Conservation (phyloP, 192 early-diverging fungal species). For the Endogone sp. region DNA sequence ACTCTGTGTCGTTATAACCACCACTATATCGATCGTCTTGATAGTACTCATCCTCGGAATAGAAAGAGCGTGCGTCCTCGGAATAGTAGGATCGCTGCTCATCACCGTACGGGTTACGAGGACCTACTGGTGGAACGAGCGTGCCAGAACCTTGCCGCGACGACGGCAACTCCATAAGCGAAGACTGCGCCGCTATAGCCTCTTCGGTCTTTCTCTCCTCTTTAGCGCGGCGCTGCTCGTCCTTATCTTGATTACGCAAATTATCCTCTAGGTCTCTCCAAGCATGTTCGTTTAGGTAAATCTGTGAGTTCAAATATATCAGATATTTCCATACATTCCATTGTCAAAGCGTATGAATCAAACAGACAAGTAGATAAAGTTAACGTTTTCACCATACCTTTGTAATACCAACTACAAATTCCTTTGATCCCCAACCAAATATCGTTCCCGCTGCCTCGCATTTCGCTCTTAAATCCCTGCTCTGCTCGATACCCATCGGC, state of each 20-base stretch:
- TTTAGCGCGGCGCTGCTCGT: slow-evolving; percentile 47
- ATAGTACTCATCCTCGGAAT: slow-evolving; percentile 32
- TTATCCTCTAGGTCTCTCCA: slow-evolving; percentile 86
- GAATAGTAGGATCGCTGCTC: slow-evolving; percentile 25
- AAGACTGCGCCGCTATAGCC: neutral
- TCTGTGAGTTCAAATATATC: slow-evolving; percentile 38
- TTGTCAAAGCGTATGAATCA: too few species aligned
- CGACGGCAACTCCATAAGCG: neutral
- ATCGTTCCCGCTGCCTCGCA: slow-evolving; percentile 46
- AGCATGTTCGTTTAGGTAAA: slow-evolving; percentile 69
- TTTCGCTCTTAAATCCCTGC: slow-evolving; percentile 25
- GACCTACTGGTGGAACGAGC: slow-evolving; percentile 4
- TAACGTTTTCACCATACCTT: slow-evolving; percentile 25
- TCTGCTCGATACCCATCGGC: slow-evolving; percentile 28
- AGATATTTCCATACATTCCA: too few species aligned
- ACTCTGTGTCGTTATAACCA: slow-evolving; percentile 22
- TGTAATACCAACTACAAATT: slow-evolving; percentile 55
- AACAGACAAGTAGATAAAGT: neutral
- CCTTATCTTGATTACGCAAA: slow-evolving; percentile 67
- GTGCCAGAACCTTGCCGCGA: neutral
- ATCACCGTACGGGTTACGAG: neutral
- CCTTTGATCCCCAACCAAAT: slow-evolving; percentile 51
- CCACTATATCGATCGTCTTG: slow-evolving; percentile 7
- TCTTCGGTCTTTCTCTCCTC: slow-evolving; percentile 25
- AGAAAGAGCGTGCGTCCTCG: slow-evolving; percentile 33